Percentiles rank a stretch among this genome's conserved stretches.
Conservation (phyloP, 2,329 filamentous ascomycete genomes). For the Fusarium buxicola region DNA sequence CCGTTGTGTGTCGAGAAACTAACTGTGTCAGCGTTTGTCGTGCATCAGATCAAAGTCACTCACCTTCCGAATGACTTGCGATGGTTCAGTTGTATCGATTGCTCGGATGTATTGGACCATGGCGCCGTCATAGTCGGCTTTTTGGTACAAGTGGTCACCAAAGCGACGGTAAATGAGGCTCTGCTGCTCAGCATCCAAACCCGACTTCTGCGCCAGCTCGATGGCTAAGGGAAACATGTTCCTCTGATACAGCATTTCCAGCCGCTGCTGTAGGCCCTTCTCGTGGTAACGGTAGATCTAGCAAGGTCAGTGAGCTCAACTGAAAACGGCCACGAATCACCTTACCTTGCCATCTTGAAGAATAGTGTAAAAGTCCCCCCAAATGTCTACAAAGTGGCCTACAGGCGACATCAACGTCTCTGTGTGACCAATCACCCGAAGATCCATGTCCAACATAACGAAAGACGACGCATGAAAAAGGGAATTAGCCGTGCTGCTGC, state of each 20-base stretch:
- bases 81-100: slow-evolving; percentile 95
- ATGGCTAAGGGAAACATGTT: slow-evolving; percentile 94
- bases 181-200: slow-evolving; percentile 82
- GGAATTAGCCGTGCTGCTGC: slow-evolving; percentile 75
- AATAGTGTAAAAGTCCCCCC: slow-evolving; percentile 92
- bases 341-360: slow-evolving; percentile 90
- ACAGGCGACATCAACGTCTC: slow-evolving; percentile 86
- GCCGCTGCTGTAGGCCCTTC: slow-evolving; percentile 87
- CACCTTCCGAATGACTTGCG: slow-evolving; percentile 93
- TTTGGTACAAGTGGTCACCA: slow-evolving; percentile 93
- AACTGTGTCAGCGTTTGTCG: slow-evolving; percentile 43
- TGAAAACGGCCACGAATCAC: rapidly evolving
- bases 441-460: slow-evolving; percentile 88
- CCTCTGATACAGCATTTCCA: slow-evolving; percentile 93
- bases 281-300: slow-evolving; percentile 90
- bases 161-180: slow-evolving; percentile 94
- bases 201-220: slow-evolving; percentile 89
- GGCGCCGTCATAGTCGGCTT: slow-evolving; percentile 95
- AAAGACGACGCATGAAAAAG: slow-evolving; percentile 90
- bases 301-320: slow-evolving; percentile 26
- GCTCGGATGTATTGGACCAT: slow-evolving; percentile 98
- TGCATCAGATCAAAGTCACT: background rate
- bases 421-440: slow-evolving; percentile 90
- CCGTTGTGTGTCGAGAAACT: slow-evolving; percentile 95
- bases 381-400: slow-evolving; percentile 83